phyloP scores from a whole-genome alignment of 2,329 filamentous ascomycete genomes.

The Domatiomyces catenatus region DNA sequence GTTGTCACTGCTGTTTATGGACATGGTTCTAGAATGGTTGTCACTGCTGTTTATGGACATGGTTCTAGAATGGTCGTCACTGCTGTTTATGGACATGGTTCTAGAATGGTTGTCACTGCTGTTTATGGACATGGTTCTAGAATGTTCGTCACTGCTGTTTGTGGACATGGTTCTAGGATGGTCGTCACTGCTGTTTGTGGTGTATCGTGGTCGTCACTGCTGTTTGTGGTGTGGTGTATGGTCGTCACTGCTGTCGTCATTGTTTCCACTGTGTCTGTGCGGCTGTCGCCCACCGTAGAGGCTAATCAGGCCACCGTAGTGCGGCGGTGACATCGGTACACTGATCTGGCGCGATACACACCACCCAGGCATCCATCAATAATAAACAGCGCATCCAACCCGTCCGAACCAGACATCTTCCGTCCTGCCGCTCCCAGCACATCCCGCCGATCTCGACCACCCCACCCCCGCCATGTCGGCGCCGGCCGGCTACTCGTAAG shows the following conservation, averaged over 20 bases:
- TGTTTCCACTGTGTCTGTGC: background rate
- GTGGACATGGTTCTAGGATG: too few species aligned
- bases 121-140: too few species aligned
- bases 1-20: background rate
- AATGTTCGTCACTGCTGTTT: background rate
- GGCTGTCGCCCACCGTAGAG: background rate
- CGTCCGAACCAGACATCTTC: conserved; percentile 2
- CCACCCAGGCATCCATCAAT: background rate
- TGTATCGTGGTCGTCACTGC: background rate
- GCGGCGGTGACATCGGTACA: background rate
- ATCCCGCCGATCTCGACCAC: conserved; percentile 1
- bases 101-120: too few species aligned
- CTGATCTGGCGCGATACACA: too few species aligned
- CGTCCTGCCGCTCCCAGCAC: background rate
- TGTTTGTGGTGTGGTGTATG: background rate
- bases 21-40: too few species aligned
- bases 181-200: too few species aligned
- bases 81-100: background rate
- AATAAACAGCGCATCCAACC: conserved; percentile 1
- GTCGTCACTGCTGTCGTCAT: background rate
- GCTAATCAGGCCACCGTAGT: background rate
- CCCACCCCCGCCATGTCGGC: conserved; percentile 28
- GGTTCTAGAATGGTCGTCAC: too few species aligned
- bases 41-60: background rate
- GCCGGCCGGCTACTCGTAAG: conserved; percentile 32